These are phyloP conservation scores for Aphanocladium album DNA, from an alignment of 2,329 filamentous ascomycete genomes.

Conservation along the genomic window DNA sequence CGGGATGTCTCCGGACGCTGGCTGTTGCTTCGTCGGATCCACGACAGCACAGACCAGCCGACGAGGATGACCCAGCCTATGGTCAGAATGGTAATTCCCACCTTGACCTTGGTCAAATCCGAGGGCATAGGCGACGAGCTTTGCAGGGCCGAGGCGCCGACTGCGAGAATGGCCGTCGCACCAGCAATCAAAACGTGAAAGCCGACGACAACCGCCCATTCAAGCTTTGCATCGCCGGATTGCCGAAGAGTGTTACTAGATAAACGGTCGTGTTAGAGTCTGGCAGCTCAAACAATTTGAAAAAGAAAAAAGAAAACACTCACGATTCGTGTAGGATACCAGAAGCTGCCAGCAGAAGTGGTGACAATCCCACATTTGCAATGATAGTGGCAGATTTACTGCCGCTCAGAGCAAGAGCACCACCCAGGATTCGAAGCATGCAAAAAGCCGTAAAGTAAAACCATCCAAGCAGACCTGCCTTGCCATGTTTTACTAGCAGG, in stretches of 20 bases:
- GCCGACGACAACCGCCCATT: neutral
- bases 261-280: neutral
- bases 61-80: conserved; percentile 5
- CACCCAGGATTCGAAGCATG: conserved; percentile 30
- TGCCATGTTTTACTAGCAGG: conserved; percentile 29
- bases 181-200: conserved; percentile 8
- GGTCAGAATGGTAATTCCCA: conserved; percentile 1
- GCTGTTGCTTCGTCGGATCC: neutral
- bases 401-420: conserved; percentile 24
- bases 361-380: conserved; percentile 33
- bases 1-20: neutral
- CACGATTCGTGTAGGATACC: conserved; percentile 34
- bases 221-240: neutral
- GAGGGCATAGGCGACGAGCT: neutral
- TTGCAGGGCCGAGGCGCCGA: conserved; percentile 8
- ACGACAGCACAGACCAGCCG: neutral
- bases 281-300: neutral
- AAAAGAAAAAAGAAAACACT: conserved; percentile 6
- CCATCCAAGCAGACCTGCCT: conserved; percentile 33
- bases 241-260: neutral
- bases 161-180: conserved; percentile 7
- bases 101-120: conserved; percentile 9
- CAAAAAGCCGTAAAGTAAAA: conserved; percentile 34
- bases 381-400: conserved; percentile 29
- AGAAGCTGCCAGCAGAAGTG: conserved; percentile 26